Conservation (phyloP, 805 yeast genomes). For the Kuraishia hungarica region DNA sequence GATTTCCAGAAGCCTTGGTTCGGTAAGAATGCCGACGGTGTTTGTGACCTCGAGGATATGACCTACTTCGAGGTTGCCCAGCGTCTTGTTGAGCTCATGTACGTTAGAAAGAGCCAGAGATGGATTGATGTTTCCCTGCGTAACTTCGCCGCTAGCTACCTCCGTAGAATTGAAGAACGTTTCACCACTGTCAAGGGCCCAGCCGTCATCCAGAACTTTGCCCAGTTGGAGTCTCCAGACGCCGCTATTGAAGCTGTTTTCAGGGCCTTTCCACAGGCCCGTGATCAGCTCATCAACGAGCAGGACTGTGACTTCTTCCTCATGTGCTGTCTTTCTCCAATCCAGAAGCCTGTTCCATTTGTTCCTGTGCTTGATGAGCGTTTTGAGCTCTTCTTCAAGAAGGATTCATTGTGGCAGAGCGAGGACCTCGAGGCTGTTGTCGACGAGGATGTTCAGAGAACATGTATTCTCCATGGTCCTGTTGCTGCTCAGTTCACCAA, state of each 20-base stretch:
- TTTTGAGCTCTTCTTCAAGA: conserved; percentile 94
- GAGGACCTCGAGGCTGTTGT: conserved; percentile 95
- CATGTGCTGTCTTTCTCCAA: conserved; percentile 70
- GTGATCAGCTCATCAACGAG: conserved; percentile 78
- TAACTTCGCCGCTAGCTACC: conserved; percentile 76
- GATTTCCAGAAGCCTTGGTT: conserved; percentile 99
- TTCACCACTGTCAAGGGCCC: conserved; percentile 49
- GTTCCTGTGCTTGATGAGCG: conserved; percentile 92
- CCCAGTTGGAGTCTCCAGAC: conserved; percentile 62
- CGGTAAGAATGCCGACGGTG: conserved; percentile 66
- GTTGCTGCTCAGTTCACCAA: conserved; percentile 93
- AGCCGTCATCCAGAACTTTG: conserved; percentile 69
- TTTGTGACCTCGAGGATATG: conserved; percentile 90
- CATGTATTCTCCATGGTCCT: conserved; percentile 98
- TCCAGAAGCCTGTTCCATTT: conserved; percentile 96
- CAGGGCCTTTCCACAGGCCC: conserved; percentile 63
- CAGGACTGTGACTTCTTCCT: conserved; percentile 94
- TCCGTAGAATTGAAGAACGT: conserved; percentile 96
- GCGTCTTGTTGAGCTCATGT: conserved; percentile 84
- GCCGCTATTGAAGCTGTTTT: conserved; percentile 51
- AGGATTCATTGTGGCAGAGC: conserved; percentile 98
- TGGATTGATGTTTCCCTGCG: conserved; percentile 89
- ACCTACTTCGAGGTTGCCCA: conserved; percentile 86
- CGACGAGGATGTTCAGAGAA: conserved; percentile 93
- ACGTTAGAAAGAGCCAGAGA: conserved; percentile 62